Evolutionary conservation across 1,284 basidiomycete species (phyloP), one percentile per base, ranked within the genome.

Genomic region (Lentinula novae-zelandiae): DNA sequence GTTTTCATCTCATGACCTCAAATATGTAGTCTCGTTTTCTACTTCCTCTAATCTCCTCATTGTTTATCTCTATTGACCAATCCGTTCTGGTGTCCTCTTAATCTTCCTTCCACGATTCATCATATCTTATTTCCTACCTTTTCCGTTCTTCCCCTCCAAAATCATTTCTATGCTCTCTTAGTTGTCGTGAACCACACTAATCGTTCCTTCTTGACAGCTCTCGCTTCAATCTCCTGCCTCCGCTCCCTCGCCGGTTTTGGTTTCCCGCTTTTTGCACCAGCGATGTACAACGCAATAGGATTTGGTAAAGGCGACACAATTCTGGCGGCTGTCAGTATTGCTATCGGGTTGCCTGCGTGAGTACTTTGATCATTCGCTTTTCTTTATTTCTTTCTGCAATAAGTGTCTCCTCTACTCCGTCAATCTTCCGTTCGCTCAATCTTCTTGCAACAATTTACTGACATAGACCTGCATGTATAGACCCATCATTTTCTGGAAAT

Each of bases 261-360:
- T 0, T 90, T 90, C 69, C 87, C 87, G 15, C 70, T 89, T 9
- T 89, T 89, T 62, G 86, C 83, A 1, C 85, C 86, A 2, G 73
- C 79, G 15, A 88, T 89, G 86, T 90, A 84, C 70, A 71, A 75
- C 2, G 74, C 75, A 8, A 75, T 89, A 0, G 88, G 86, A 7
- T 87, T 82, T 60, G 88, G 87, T 0, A 85, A 82, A 61, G 87
- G 85, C 2, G 74, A 85, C 62, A 85, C 85, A 0, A 78, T 90
- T 15, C 75, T 90, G 9, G 86, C 83, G 0, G 78, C 68, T 20
- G 65, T 81, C 5, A 78, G 84, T 0, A 81, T 89, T 54, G 78
- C 71, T 1, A 69, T 89, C 1, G 86, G 87, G 13, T 85, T 85
- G 67, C 87, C 85, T 50, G 82, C 85, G 84, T 87, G 71, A 63